phyloP scores from a whole-genome alignment of 179 eudicot species.

The Gypsophila paniculata region DNA sequence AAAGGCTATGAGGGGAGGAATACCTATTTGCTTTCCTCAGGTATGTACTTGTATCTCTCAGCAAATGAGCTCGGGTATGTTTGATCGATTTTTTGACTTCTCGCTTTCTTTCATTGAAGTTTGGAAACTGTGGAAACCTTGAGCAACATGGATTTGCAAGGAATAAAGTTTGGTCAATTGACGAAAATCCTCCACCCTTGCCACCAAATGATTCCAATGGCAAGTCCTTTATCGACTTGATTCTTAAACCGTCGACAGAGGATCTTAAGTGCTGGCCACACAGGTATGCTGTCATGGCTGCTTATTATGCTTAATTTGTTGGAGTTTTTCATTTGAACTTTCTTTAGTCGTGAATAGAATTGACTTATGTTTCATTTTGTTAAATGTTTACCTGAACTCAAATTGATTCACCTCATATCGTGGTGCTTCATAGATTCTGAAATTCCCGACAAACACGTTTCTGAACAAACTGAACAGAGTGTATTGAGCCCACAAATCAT shows the following conservation, averaged over 20 bases:
- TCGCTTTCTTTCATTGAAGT: conserved; percentile 36
- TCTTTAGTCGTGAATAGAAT: too few species aligned
- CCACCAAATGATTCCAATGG: conserved; percentile 48
- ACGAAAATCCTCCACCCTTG: conserved; percentile 64
- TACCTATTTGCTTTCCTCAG: conserved; percentile 89
- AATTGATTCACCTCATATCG: not conserved
- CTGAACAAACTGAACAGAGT: not conserved
- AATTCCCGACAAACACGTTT: too few species aligned
- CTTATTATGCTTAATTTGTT: too few species aligned
- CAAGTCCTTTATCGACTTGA: conserved; percentile 69
- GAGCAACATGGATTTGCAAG: conserved; percentile 86
- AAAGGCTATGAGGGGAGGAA: conserved; percentile 83
- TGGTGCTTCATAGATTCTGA: too few species aligned
- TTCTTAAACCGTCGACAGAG: conserved; percentile 66
- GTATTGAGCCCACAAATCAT: not conserved
- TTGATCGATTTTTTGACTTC: conserved; percentile 15
- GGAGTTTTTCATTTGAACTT: too few species aligned
- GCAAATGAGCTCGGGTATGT: conserved; percentile 7
- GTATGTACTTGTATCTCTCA: conserved; percentile 29
- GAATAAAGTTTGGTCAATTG: conserved; percentile 66
- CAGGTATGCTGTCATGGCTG: too few species aligned
- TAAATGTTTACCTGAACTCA: not conserved
- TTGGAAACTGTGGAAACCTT: conserved; percentile 66
- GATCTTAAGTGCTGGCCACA: conserved; percentile 85
- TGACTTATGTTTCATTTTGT: not conserved